phyloP scores from a whole-genome alignment of 495 filamentous ascomycete species.

The Beverwykella pulmonaria region DNA sequence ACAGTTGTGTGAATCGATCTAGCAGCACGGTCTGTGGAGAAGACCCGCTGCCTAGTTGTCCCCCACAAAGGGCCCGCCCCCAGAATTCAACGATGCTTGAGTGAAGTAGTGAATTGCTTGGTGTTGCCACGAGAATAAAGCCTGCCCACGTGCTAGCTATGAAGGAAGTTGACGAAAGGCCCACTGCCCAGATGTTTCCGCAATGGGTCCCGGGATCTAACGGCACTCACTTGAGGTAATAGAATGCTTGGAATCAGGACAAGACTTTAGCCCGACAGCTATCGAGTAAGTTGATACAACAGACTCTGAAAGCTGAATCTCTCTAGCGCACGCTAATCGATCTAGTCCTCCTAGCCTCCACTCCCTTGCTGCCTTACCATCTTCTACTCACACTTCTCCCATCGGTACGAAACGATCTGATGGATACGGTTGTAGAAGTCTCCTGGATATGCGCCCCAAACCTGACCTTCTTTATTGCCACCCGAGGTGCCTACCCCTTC shows the following conservation, averaged over 20 bases:
- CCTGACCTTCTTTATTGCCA: background rate
- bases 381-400: slow-evolving; percentile 12
- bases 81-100: background rate
- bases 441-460: background rate
- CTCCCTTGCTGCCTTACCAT: background rate
- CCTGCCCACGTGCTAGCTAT: background rate
- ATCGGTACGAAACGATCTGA: background rate
- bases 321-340: background rate
- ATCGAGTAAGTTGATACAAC: background rate
- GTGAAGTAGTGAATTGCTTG: slow-evolving; percentile 1
- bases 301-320: background rate
- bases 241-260: background rate
- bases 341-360: background rate
- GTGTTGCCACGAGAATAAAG: background rate
- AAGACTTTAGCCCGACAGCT: background rate
- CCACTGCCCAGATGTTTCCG: background rate
- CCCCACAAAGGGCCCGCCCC: background rate
- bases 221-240: background rate
- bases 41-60: background rate
- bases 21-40: background rate
- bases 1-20: background rate
- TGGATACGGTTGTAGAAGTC: background rate
- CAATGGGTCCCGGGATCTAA: background rate
- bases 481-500: background rate
- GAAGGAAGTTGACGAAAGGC: background rate